These are phyloP conservation scores for Blastobotrys serpentis DNA, from an alignment of 1,139 yeast species.

Conservation along the genomic window DNA sequence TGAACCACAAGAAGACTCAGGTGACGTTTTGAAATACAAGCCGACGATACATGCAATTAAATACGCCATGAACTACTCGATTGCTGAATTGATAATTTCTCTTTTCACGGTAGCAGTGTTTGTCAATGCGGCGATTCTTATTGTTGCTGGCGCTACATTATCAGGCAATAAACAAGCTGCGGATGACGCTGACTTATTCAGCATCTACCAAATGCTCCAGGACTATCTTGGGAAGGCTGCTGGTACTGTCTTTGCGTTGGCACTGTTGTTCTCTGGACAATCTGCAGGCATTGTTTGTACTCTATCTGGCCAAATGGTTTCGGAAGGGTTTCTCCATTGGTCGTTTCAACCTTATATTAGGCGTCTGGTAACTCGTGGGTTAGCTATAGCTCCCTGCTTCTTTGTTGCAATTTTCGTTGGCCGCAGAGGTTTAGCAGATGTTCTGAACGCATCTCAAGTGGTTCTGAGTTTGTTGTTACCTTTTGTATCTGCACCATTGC, in stretches of 20 bases:
- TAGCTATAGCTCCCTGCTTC: conserved; percentile 88
- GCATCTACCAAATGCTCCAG: conserved; percentile 74
- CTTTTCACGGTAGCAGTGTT: conserved; percentile 78
- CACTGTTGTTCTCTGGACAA: conserved; percentile 92
- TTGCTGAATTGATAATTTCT: conserved; percentile 72
- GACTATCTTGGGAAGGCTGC: conserved; percentile 84
- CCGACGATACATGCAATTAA: conserved; percentile 73
- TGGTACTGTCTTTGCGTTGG: conserved; percentile 87
- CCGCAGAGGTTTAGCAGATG: conserved; percentile 76
- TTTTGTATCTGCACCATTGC: conserved; percentile 83
- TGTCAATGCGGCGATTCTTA: conserved; percentile 79
- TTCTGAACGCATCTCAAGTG: conserved; percentile 85
- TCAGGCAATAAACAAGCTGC: conserved; percentile 69
- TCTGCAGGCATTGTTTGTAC: conserved; percentile 99
- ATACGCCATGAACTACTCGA: conserved; percentile 67
- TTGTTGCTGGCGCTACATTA: conserved; percentile 82
- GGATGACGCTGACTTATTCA: conserved; percentile 80
- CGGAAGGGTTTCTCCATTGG: conserved; percentile 91
- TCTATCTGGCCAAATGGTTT: conserved; percentile 93
- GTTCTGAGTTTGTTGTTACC: conserved; percentile 82
- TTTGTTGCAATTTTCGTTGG: conserved; percentile 77
- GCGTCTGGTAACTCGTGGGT: conserved; percentile 73
- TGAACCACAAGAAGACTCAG: conserved; percentile 35
- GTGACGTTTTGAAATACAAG: conserved; percentile 43
- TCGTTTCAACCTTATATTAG: conserved; percentile 82